phyloP scores from a whole-genome alignment of 495 filamentous ascomycete species.

The Penicillium macrosclerotiorum region DNA sequence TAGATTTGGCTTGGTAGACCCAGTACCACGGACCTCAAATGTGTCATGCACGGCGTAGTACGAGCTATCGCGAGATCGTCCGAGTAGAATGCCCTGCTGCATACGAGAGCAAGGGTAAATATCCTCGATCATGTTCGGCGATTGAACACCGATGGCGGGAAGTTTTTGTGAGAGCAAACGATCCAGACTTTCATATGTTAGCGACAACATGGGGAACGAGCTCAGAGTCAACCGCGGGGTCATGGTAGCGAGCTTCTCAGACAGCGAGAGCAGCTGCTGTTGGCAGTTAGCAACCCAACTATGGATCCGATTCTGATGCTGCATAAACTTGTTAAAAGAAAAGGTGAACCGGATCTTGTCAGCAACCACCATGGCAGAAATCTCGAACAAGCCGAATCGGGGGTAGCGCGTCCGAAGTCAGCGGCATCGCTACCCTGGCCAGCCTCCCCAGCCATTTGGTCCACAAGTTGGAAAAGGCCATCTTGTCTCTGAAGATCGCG shows the following conservation, averaged over 20 bases:
- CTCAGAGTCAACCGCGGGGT: slow-evolving; percentile 55
- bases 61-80: slow-evolving; percentile 53
- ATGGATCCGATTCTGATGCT: slow-evolving; percentile 54
- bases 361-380: slow-evolving; percentile 57
- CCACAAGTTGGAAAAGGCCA: slow-evolving; percentile 57
- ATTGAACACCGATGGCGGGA: slow-evolving; percentile 44
- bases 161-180: slow-evolving; percentile 45
- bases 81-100: slow-evolving; percentile 66
- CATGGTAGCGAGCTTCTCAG: slow-evolving; percentile 48
- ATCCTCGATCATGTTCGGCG: slow-evolving; percentile 51
- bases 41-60: slow-evolving; percentile 62
- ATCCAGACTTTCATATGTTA: slow-evolving; percentile 57
- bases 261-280: slow-evolving; percentile 49
- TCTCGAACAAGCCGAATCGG: slow-evolving; percentile 66
- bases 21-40: slow-evolving; percentile 50
- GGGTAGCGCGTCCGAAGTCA: slow-evolving; percentile 57
- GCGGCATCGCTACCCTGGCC: slow-evolving; percentile 47
- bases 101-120: slow-evolving; percentile 66
- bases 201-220: slow-evolving; percentile 60
- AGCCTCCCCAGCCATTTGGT: slow-evolving; percentile 48
- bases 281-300: slow-evolving; percentile 61
- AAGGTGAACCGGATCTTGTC: slow-evolving; percentile 63
- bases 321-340: slow-evolving; percentile 59
- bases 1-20: slow-evolving; percentile 28
- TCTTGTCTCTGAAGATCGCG: slow-evolving; percentile 62